Conservation (phyloP, 1,139 yeast species). For the Candida buenavistaensis region DNA sequence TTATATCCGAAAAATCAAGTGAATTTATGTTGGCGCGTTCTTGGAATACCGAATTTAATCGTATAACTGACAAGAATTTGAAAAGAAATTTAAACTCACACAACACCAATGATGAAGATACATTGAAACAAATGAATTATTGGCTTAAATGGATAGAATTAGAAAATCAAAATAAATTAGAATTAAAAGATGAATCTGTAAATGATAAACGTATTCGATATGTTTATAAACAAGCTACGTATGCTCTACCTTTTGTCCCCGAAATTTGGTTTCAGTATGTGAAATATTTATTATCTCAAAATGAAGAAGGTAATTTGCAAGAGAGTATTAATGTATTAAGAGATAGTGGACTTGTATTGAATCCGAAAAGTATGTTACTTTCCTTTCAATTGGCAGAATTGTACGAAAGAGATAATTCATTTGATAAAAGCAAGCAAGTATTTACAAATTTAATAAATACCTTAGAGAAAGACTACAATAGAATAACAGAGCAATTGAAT, state of each 20-base stretch:
- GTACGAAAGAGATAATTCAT: slow-evolving; percentile 59
- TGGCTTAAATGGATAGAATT: slow-evolving; percentile 82
- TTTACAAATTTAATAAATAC: slow-evolving; percentile 51
- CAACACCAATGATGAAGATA: slow-evolving; percentile 10
- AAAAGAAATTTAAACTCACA: slow-evolving; percentile 41
- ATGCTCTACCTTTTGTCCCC: slow-evolving; percentile 69
- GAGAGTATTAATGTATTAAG: slow-evolving; percentile 44
- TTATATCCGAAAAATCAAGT: slow-evolving; percentile 78
- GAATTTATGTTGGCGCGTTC: slow-evolving; percentile 91
- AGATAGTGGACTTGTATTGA: slow-evolving; percentile 55
- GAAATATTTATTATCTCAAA: slow-evolving; percentile 29
- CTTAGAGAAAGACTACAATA: slow-evolving; percentile 35
- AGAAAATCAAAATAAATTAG: slow-evolving; percentile 73
- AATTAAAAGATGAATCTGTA: slow-evolving; percentile 48
- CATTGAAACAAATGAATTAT: slow-evolving; percentile 42
- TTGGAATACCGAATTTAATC: slow-evolving; percentile 66
- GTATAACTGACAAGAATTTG: slow-evolving; percentile 47
- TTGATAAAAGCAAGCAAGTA: slow-evolving; percentile 51
- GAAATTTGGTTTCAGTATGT: slow-evolving; percentile 80
- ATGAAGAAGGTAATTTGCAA: slow-evolving; percentile 37
- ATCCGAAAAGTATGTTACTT: slow-evolving; percentile 71
- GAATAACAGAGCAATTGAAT: slow-evolving; percentile 23
- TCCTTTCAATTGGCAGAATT: slow-evolving; percentile 69
- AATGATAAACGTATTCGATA: slow-evolving; percentile 65
- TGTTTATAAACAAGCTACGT: slow-evolving; percentile 71